Conservation (phyloP, 2,329 filamentous ascomycete species). For the Paecilomyces fulvus region DNA sequence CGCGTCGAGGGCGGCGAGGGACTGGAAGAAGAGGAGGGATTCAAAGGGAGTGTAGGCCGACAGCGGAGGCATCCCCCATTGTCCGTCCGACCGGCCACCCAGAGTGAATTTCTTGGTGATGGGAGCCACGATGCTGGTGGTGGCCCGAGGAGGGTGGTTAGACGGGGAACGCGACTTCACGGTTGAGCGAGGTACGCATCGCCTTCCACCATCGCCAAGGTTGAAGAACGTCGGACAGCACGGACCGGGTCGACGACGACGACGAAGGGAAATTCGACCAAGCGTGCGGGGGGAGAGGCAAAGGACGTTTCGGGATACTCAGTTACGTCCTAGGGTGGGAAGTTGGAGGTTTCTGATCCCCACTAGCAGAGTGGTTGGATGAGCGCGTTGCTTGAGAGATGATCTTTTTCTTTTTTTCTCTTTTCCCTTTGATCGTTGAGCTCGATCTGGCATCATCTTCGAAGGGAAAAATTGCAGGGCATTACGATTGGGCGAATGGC, state of each 20-base stretch:
- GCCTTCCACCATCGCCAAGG: not conserved
- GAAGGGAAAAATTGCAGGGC: conserved; percentile 5
- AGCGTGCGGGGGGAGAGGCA: not conserved
- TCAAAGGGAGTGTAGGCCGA: conserved; percentile 75
- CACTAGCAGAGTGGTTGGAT: not conserved
- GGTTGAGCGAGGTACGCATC: conserved; percentile 5
- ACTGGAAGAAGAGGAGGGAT: conserved; percentile 76
- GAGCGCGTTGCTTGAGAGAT: conserved; percentile 1
- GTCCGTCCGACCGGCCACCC: conserved; percentile 30
- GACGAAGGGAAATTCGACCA: not conserved
- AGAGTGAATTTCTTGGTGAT: conserved; percentile 24
- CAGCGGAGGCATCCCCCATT: conserved; percentile 50
- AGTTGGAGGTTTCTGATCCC: not conserved
- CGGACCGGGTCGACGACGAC: not conserved
- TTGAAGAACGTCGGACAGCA: not conserved
- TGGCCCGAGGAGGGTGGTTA: conserved; percentile 2
- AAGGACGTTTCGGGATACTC: not conserved
- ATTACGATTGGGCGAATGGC: conserved; percentile 3
- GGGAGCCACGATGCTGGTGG: conserved; percentile 27
- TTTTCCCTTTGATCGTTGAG: conserved; percentile 1
- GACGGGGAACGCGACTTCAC: conserved; percentile 1
- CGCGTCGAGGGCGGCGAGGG: conserved; percentile 60
- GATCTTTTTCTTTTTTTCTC: not conserved
- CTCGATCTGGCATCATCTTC: conserved; percentile 4
- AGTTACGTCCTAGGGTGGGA: not conserved